Conservation (phyloP, 1,284 basidiomycete genomes). For the Ustilago crameri region DNA sequence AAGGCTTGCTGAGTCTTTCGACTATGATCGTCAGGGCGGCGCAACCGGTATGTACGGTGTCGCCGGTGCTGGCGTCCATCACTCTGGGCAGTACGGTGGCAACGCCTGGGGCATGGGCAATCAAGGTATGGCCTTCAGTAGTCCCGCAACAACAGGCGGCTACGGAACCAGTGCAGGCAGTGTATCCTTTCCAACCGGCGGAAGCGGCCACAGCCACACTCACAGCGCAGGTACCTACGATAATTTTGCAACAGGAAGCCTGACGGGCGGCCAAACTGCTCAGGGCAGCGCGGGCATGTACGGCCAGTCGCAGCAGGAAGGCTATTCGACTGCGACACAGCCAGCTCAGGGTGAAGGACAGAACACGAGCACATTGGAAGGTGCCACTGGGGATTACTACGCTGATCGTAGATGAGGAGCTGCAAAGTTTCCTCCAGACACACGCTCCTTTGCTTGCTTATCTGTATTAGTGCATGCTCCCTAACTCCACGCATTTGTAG, state of each 20-base stretch:
- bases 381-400: slow-evolving; percentile 36
- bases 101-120: slow-evolving; percentile 27
- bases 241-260: slow-evolving; percentile 14
- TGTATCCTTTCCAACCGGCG: slow-evolving; percentile 13
- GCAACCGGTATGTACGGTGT: slow-evolving; percentile 29
- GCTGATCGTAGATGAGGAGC: slow-evolving; percentile 19
- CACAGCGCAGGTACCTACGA: slow-evolving; percentile 40
- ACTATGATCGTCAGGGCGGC: slow-evolving; percentile 39
- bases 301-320: slow-evolving; percentile 11
- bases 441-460: slow-evolving; percentile 1
- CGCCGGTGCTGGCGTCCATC: slow-evolving; percentile 13
- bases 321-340: slow-evolving; percentile 4
- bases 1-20: slow-evolving; percentile 27
- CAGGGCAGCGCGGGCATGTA: slow-evolving; percentile 15
- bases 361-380: slow-evolving; percentile 38
- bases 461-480: background rate
- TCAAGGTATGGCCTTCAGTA: slow-evolving; percentile 30
- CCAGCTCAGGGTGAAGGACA: slow-evolving; percentile 27
- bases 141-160: slow-evolving; percentile 10
- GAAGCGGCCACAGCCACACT: slow-evolving; percentile 22
- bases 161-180: slow-evolving; percentile 11
- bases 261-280: slow-evolving; percentile 9
- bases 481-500: background rate
- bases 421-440: no score
- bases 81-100: slow-evolving; percentile 18